Conservation (phyloP, 495 filamentous ascomycete genomes). For the Lasiosphaeria hispida region DNA sequence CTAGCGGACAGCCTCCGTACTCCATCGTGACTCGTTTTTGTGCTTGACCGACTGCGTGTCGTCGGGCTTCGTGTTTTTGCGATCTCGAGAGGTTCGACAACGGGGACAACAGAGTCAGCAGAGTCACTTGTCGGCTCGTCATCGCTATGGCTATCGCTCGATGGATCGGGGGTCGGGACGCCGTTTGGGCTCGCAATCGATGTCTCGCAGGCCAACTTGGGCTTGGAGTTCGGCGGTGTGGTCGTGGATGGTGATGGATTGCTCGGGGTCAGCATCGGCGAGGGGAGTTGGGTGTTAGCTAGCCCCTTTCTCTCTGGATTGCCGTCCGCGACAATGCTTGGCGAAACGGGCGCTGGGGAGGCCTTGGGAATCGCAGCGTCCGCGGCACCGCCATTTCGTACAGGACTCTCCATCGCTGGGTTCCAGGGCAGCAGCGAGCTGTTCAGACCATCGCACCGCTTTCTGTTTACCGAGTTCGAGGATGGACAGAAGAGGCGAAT, state of each 20-base stretch:
- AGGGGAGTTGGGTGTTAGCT: constrained; percentile 15
- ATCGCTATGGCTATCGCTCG: constrained; percentile 35
- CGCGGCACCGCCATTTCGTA: not conserved
- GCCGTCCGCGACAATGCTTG: too few relatives aligned
- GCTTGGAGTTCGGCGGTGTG: not conserved
- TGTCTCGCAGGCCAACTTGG: constrained; percentile 4
- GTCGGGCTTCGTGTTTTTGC: constrained; percentile 1
- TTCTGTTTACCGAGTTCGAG: not conserved
- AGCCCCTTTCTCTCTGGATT: too few relatives aligned
- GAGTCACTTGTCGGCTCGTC: constrained; percentile 16
- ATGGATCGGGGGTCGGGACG: constrained; percentile 30
- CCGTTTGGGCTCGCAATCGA: constrained; percentile 20
- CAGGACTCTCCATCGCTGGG: constrained; percentile 2
- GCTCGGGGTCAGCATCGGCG: constrained; percentile 12
- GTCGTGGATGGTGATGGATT: not conserved
- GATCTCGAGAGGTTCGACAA: not conserved
- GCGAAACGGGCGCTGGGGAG: too few relatives aligned
- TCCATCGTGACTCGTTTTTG: constrained; percentile 39
- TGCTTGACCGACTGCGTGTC: constrained; percentile 31
- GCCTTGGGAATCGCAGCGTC: not conserved
- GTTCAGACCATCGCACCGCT: not conserved
- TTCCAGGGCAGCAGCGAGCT: not conserved
- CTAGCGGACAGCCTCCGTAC: constrained; percentile 55
- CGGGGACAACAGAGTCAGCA: not conserved
- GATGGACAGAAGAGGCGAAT: not conserved